Base-by-base conservation (phyloP, 2,329 filamentous ascomycete genomes). In the Cladophialophora yegresii region DNA sequence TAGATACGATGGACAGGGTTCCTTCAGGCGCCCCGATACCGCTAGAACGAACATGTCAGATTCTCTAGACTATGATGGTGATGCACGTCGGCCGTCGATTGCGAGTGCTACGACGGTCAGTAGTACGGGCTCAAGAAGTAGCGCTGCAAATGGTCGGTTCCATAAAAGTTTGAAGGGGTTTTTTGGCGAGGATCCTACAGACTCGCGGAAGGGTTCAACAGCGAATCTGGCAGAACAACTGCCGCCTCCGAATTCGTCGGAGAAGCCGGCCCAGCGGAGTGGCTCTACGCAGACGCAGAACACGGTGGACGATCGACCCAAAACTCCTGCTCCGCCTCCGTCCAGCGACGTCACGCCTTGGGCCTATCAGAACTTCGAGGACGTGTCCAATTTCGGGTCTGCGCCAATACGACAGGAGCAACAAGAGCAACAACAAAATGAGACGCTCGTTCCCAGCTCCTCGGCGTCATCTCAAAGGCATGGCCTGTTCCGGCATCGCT, bases 271-370 rank as follows among this genome's bases (percentile, higher is more conserved):
- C 4, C 88, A 91, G 74, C 87, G 92, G 72, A 93, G 93, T 76
- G 89, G 91, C 76, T 97, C 93, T 58, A 87, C 95, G 73, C 85
- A 89, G 71, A 88, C 88, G 69, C 82, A 88, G 66, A 89, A 78
- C 65, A 77, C 77, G 57, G 73, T 79, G 49, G 78, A 78, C 30
- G 70, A 73, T 8, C 66, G 72, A 50, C 74, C 77, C 60, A 81
- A 81, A 62, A 75, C 79, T 60, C 77, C 93, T 68, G 84, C 83
- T 53, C 96, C 93, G 59, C 92, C 92, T 47, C 84, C 85, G 58
- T 87, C 86, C 12, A 95, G 91, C 73, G 93, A 98, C 77, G 92
- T 99, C 63, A 95, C 96, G 45, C 95, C 95, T n/a, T 99, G 96
- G 84, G 84, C 96, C 67, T 98, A 95, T 75, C 95, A 98, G 77